Base-by-base conservation (phyloP, 257 asterid genomes). In the Solanum chmielewskii region DNA sequence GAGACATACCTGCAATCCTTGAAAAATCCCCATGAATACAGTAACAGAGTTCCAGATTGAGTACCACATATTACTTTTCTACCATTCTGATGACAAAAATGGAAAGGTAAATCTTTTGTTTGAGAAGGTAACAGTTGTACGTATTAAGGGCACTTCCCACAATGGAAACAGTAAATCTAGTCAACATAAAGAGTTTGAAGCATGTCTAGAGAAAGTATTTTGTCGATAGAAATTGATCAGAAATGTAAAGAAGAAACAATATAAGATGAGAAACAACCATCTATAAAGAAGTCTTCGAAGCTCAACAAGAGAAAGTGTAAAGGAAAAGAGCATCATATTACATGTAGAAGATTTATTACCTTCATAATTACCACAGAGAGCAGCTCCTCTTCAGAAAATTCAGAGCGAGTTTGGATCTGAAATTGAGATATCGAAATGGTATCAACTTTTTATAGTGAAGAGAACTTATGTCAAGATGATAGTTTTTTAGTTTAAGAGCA, bases 21-120 rank as follows among this genome's bases (percentile, higher is more conserved):
- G 92, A 97, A 97, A 91, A 94, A 97, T n/a, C 98, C 98, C 99
- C 98, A 97, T 1, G 98, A 95, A 89, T 95, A 97, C 92, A 97
- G 88, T 87, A 97, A 86, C 16, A 97, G 89, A 78, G 92, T 89
- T 87, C 98, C 99, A 85, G 92, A 60, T 89, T 94, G 98, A 71
- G 98, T 92, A 73, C 97, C 98, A 59, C 98, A 96, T 89, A 96
- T 84, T 71, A 96, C 97, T 91, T 96, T 96, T 83, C 96, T 91
- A 78, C 99, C 98, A 90, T 94, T 97, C 98, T 97, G 89, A 87
- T 47, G 68, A 88, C 52, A 85, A 86, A 86, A 83, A 47, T 5
- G 66, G 64, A 11, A 44, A 78, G 1, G 33, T 62, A 62, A 23
- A 62, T 62, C 70, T n/a, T 62, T 62, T 62, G 70, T 62, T 62